Conservation (phyloP, 495 filamentous ascomycete species). For the Entonaema liquescens region DNA sequence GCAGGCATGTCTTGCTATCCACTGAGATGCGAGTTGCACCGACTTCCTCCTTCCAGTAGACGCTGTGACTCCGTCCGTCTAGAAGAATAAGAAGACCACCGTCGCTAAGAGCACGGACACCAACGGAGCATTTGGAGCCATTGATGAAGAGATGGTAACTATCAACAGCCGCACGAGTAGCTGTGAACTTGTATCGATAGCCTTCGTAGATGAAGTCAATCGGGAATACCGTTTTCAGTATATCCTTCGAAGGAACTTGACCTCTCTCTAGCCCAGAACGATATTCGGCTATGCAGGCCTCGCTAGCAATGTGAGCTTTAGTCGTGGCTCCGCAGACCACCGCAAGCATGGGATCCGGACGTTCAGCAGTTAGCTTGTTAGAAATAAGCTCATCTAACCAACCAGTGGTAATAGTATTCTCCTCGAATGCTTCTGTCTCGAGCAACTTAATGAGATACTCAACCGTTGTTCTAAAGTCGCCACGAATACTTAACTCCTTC, state of each 20-base stretch:
- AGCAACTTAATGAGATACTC: conserved; percentile 99
- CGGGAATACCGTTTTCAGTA: conserved; percentile 96
- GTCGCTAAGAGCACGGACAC: conserved; percentile 90
- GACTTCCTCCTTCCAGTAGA: conserved; percentile 99
- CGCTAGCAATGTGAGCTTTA: conserved; percentile 92
- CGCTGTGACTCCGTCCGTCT: conserved; percentile 90
- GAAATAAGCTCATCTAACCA: conserved; percentile 99
- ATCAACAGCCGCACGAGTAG: conserved; percentile 89
- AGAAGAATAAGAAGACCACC: conserved; percentile 94
- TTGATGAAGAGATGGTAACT: conserved; percentile 99
- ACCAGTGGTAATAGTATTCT: conserved; percentile 98
- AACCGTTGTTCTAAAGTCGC: conserved; percentile 98
- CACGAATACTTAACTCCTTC: conserved; percentile 99
- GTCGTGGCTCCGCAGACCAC: conserved; percentile 94
- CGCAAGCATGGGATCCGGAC: conserved; percentile 89
- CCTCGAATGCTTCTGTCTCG: conserved; percentile 97
- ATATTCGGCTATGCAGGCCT: conserved; percentile 87
- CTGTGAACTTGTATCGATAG: conserved; percentile 95
- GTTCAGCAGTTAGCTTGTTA: conserved; percentile 95
- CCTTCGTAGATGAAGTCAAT: conserved; percentile 99
- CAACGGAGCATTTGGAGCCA: conserved; percentile 93
- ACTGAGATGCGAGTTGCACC: conserved; percentile 95
- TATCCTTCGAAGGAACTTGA: conserved; percentile 94
- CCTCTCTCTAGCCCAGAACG: conserved; percentile 91
- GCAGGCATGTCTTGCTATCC: conserved; percentile 95